Conservation (phyloP, 2,329 filamentous ascomycete genomes). For the Nemania serpens region DNA sequence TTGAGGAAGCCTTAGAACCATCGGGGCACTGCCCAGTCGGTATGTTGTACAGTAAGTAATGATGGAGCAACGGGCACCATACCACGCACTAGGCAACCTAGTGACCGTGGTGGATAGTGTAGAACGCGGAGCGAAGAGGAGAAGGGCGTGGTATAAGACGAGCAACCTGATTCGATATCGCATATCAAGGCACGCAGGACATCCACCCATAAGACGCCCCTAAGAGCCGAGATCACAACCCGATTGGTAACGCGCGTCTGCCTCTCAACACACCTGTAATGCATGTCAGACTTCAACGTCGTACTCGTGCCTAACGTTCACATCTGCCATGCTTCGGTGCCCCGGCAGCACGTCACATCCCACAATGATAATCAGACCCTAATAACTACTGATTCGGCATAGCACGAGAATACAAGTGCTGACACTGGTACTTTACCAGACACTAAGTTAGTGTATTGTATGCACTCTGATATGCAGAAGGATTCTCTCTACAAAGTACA, state of each 20-base stretch:
- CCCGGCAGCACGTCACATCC: neutral
- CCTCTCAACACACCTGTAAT: neutral
- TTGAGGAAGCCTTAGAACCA: neutral
- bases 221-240: neutral
- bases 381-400: neutral
- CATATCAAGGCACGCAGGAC: constrained; percentile 13
- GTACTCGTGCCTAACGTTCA: neutral
- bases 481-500: neutral
- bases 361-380: neutral
- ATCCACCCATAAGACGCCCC: neutral
- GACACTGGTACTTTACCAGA: neutral
- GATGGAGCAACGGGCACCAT: neutral
- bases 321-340: neutral
- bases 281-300: neutral
- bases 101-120: neutral
- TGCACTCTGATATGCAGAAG: neutral
- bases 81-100: neutral
- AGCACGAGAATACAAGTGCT: neutral
- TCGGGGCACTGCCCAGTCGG: neutral
- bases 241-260: constrained; percentile 23
- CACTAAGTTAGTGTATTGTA: neutral
- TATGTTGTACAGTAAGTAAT: neutral
- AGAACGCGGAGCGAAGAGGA: constrained; percentile 14
- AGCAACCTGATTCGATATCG: constrained; percentile 13
- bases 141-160: neutral